phyloP scores from a whole-genome alignment of 495 filamentous ascomycete species.

The Annulohypoxylon moriforme region DNA sequence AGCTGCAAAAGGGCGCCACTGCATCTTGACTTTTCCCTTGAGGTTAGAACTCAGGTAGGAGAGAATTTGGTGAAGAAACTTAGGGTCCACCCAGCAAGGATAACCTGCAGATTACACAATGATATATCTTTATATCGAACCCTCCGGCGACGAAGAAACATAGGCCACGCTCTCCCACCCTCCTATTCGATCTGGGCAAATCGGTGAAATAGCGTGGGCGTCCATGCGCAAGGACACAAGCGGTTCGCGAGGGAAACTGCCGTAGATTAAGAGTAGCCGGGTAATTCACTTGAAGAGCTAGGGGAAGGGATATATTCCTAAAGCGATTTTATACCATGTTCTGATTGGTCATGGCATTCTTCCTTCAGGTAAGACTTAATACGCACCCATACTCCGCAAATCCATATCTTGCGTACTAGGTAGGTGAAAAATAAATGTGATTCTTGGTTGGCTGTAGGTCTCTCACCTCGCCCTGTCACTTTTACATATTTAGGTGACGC shows the following conservation, averaged over 20 bases:
- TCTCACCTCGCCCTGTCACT: background rate
- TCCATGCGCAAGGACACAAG: background rate
- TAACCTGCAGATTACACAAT: background rate
- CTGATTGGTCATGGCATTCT: conserved; percentile 11
- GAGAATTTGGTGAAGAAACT: no score
- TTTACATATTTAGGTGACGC: background rate
- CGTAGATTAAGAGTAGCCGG: conserved; percentile 31
- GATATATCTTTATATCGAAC: conserved; percentile 14
- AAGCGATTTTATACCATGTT: conserved; percentile 3
- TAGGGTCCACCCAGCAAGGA: background rate
- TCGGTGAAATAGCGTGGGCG: background rate
- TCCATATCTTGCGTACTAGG: background rate
- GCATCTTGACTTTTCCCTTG: conserved; percentile 51
- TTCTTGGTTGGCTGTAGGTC: background rate
- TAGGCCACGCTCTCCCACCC: background rate
- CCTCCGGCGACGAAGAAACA: background rate
- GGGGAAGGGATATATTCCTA: conserved; percentile 31
- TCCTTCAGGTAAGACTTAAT: background rate
- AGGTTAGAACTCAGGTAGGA: background rate
- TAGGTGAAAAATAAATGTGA: conserved; percentile 14
- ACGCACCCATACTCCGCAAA: background rate
- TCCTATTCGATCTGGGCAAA: conserved; percentile 3
- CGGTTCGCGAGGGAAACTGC: conserved; percentile 29
- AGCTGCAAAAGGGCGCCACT: conserved; percentile 57
- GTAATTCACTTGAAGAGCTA: conserved; percentile 21